Percentiles rank a stretch among this genome's conserved stretches.
These are phyloP conservation scores for Leptographium wingfieldii DNA, from an alignment of 2,329 filamentous ascomycete species.

Conservation along the genomic window DNA sequence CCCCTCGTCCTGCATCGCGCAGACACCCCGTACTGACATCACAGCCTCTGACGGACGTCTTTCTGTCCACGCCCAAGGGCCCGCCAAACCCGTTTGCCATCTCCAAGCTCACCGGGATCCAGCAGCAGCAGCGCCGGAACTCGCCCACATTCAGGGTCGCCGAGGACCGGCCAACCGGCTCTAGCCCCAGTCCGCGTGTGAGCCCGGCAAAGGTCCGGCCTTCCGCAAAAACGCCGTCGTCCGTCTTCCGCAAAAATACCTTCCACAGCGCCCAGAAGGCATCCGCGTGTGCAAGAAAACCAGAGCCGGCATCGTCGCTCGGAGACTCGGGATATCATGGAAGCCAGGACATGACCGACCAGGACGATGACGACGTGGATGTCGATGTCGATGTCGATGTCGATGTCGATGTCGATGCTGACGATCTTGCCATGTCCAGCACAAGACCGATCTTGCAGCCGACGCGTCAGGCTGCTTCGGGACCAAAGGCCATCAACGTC, in stretches of 20 bases:
- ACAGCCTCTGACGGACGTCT: conserved; percentile 48
- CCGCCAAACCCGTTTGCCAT: conserved; percentile 40
- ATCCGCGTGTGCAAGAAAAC: neutral
- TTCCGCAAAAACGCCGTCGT: neutral
- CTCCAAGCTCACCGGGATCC: conserved; percentile 26
- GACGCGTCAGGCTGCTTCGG: neutral
- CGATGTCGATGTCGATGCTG: neutral
- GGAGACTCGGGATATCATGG: conserved; percentile 63
- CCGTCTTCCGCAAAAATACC: neutral
- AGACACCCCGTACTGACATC: neutral
- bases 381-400: neutral
- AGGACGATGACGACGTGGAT: conserved; percentile 13
- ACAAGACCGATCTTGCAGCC: conserved; percentile 1
- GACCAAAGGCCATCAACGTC: neutral
- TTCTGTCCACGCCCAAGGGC: conserved; percentile 42
- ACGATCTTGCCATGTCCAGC: conserved; percentile 6
- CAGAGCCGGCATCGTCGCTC: conserved; percentile 21
- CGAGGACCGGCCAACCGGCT: conserved; percentile 30
- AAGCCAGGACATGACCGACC: conserved; percentile 34
- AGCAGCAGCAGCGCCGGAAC: conserved; percentile 31
- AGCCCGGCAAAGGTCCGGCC: conserved; percentile 19
- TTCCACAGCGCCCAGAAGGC: neutral
- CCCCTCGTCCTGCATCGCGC: neutral
- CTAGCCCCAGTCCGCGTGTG: conserved; percentile 18
- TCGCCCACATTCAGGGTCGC: conserved; percentile 37